Percentiles rank a stretch among this genome's conserved stretches.
Evolutionary conservation across 1,139 yeast species (phyloP).

Genomic region (Suhomyces guaymorum): DNA sequence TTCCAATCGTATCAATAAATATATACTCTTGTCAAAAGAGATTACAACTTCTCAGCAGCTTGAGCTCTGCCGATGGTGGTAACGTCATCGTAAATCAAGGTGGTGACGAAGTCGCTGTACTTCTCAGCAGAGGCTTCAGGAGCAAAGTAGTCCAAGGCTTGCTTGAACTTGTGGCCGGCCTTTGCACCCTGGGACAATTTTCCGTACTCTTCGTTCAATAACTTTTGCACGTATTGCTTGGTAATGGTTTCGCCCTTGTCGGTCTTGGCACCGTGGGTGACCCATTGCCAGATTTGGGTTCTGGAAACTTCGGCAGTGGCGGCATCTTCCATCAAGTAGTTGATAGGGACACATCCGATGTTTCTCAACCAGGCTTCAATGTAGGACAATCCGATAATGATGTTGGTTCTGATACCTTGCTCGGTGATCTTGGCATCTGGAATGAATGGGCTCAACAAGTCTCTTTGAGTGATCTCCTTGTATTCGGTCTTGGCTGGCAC

Average conservation of each 20-base stretch:
- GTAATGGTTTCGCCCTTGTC: conserved; percentile 59
- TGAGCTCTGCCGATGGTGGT: conserved; percentile 54
- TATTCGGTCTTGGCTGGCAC: conserved; percentile 52
- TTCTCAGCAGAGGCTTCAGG: conserved; percentile 68
- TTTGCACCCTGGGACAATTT: conserved; percentile 51
- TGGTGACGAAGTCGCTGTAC: conserved; percentile 75
- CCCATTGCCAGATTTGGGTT: conserved; percentile 84
- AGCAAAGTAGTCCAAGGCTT: conserved; percentile 63
- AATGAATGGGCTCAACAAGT: conserved; percentile 68
- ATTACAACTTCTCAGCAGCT: conserved; percentile 47
- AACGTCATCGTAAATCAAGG: conserved; percentile 40
- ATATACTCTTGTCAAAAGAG: conserved; percentile 12
- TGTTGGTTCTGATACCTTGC: conserved; percentile 69
- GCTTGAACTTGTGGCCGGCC: conserved; percentile 60
- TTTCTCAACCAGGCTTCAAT: conserved; percentile 86
- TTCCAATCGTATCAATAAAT: conserved; percentile 9
- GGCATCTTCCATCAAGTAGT: conserved; percentile 84
- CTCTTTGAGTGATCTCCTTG: conserved; percentile 59
- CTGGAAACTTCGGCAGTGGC: conserved; percentile 87
- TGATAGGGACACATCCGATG: conserved; percentile 79
- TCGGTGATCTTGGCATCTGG: conserved; percentile 68
- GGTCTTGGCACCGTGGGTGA: conserved; percentile 68
- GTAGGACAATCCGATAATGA: conserved; percentile 71
- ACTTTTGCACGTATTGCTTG: conserved; percentile 53
- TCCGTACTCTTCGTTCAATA: conserved; percentile 62